Conservation (phyloP, 2,329 filamentous ascomycete species). For the Aspergillus ibericus region DNA sequence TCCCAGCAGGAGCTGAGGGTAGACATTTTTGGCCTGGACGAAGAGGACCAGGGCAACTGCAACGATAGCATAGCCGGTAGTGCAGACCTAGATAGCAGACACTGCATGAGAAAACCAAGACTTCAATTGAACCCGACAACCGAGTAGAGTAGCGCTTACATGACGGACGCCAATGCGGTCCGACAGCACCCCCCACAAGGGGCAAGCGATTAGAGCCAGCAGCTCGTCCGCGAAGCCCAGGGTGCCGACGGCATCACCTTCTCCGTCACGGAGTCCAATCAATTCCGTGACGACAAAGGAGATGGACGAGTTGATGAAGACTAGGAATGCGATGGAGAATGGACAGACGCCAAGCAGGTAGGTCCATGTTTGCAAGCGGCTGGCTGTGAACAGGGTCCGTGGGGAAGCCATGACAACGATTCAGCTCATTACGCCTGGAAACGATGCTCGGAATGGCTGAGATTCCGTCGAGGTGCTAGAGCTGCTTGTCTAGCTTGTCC, state of each 20-base stretch:
- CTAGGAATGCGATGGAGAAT: slow-evolving; percentile 65
- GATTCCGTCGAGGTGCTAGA: not conserved
- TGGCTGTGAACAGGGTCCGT: slow-evolving; percentile 55
- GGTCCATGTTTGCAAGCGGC: slow-evolving; percentile 56
- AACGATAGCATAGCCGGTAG: slow-evolving; percentile 79
- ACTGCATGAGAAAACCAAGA: slow-evolving; percentile 2
- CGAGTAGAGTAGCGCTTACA: slow-evolving; percentile 33
- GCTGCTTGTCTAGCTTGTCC: no score
- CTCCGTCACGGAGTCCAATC: slow-evolving; percentile 55
- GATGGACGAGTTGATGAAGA: slow-evolving; percentile 65
- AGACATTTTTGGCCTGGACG: slow-evolving; percentile 82
- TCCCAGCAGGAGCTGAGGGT: slow-evolving; percentile 82
- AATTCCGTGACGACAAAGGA: slow-evolving; percentile 66
- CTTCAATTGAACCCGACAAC: slow-evolving; percentile 7
- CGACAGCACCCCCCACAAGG: slow-evolving; percentile 51
- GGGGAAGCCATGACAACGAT: slow-evolving; percentile 28
- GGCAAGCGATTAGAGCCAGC: slow-evolving; percentile 50
- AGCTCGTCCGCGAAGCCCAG: slow-evolving; percentile 53
- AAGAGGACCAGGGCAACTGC: slow-evolving; percentile 74
- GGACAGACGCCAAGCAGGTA: slow-evolving; percentile 64
- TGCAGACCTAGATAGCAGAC: slow-evolving; percentile 47
- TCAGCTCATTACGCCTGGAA: not conserved
- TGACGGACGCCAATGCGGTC: slow-evolving; percentile 50
- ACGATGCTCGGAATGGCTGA: not conserved
- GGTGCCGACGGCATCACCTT: slow-evolving; percentile 62